These are phyloP conservation scores for Gilbertella persicaria DNA, from an alignment of 371 early-diverging fungal species.

Conservation along the genomic window DNA sequence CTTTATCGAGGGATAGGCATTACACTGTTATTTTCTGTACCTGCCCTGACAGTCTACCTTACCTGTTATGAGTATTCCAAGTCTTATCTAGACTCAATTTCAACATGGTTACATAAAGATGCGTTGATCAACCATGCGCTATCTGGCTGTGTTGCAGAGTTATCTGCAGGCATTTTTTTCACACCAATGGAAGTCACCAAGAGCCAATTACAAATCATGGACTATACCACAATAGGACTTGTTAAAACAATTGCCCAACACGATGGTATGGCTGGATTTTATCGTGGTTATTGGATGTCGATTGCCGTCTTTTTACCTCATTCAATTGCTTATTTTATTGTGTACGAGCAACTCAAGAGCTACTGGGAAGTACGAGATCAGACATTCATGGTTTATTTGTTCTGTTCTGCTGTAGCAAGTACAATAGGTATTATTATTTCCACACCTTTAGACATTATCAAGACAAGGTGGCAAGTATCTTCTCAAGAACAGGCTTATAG, in stretches of 20 bases:
- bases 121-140: slow-evolving; percentile 33
- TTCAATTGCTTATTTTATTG: slow-evolving; percentile 67
- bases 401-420: slow-evolving; percentile 59
- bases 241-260: slow-evolving; percentile 36
- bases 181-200: slow-evolving; percentile 87
- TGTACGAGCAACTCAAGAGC: slow-evolving; percentile 72
- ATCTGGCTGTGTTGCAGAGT: slow-evolving; percentile 52
- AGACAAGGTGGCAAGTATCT: slow-evolving; percentile 93
- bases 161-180: slow-evolving; percentile 56
- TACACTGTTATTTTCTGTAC: slow-evolving; percentile 68
- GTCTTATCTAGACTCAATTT: slow-evolving; percentile 17
- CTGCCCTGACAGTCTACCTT: slow-evolving; percentile 71
- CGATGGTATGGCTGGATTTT: slow-evolving; percentile 69
- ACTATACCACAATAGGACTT: not conserved
- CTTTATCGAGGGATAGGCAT: slow-evolving; percentile 66
- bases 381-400: slow-evolving; percentile 49
- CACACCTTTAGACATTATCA: slow-evolving; percentile 95
- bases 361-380: slow-evolving; percentile 24
- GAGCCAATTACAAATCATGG: slow-evolving; percentile 57
- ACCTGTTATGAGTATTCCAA: slow-evolving; percentile 65
- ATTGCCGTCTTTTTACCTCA: slow-evolving; percentile 68
- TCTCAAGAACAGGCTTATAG: slow-evolving; percentile 58
- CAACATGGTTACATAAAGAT: not conserved
- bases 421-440: slow-evolving; percentile 86
- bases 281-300: slow-evolving; percentile 68